Evolutionary conservation across 2,329 filamentous ascomycete genomes (phyloP).

Genomic region (Cladosporium sp.): DNA sequence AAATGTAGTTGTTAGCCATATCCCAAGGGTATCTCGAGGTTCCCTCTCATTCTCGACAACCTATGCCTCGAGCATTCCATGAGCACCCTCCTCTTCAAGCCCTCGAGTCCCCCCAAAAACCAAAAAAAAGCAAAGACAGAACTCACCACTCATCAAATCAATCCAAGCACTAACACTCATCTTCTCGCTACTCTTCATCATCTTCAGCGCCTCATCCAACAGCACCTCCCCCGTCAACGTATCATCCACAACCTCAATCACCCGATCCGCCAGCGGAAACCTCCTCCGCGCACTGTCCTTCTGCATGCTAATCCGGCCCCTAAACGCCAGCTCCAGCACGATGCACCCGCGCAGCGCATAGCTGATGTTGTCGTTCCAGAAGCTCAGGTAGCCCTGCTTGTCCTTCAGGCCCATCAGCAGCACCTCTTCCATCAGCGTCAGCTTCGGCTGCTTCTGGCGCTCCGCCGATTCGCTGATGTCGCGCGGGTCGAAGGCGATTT

Average conservation of each 20-base stretch:
- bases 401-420: conserved; percentile 94
- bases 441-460: conserved; percentile 94
- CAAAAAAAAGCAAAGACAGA: neutral
- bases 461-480: conserved; percentile 97
- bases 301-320: conserved; percentile 97
- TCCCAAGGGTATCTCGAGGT: neutral
- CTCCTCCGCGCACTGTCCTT: conserved; percentile 90
- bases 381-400: conserved; percentile 98
- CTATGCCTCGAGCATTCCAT: neutral
- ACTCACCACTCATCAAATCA: conserved; percentile 93
- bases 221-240: conserved; percentile 95
- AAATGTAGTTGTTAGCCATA: conserved; percentile 29
- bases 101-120: neutral
- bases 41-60: no score
- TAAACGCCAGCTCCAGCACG: conserved; percentile 94
- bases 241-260: conserved; percentile 97
- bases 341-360: conserved; percentile 97
- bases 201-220: conserved; percentile 95
- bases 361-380: conserved; percentile 99
- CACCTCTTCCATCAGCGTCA: conserved; percentile 98
- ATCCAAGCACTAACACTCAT: conserved; percentile 99
- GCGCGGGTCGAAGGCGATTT: conserved; percentile 95
- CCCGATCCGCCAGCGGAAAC: conserved; percentile 87
- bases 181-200: conserved; percentile 99
- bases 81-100: neutral